These are phyloP conservation scores for Phyllachora maydis DNA, from an alignment of 2,329 filamentous ascomycete species.

Conservation along the genomic window DNA sequence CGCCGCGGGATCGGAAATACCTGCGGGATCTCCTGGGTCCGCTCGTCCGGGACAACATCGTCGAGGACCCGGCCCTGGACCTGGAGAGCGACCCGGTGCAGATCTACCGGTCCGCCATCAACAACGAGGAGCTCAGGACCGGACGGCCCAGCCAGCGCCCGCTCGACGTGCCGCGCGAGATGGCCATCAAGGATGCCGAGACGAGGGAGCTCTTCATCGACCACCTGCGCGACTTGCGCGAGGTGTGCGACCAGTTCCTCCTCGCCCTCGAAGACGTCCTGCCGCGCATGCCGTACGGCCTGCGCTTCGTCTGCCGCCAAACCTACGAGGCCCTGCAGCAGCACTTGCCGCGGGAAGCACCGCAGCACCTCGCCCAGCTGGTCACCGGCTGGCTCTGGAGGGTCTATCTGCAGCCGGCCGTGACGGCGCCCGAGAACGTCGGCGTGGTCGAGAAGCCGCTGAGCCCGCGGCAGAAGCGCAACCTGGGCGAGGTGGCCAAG, in stretches of 20 bases:
- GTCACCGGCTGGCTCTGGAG: slow-evolving; percentile 88
- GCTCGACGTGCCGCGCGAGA: slow-evolving; percentile 70
- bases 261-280: slow-evolving; percentile 61
- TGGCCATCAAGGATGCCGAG: slow-evolving; percentile 90
- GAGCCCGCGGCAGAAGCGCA: slow-evolving; percentile 81
- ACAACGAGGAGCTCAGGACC: slow-evolving; percentile 89
- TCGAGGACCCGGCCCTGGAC: slow-evolving; percentile 79
- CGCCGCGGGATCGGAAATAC: slow-evolving; percentile 81
- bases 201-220: slow-evolving; percentile 85
- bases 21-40: slow-evolving; percentile 70
- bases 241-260: slow-evolving; percentile 87
- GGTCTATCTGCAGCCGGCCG: slow-evolving; percentile 75
- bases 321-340: slow-evolving; percentile 60
- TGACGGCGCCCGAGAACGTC: slow-evolving; percentile 78
- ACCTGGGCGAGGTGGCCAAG: slow-evolving; percentile 76
- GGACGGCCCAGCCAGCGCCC: slow-evolving; percentile 64
- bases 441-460: slow-evolving; percentile 81
- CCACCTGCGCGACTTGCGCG: slow-evolving; percentile 79
- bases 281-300: slow-evolving; percentile 78
- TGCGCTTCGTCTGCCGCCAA: slow-evolving; percentile 73
- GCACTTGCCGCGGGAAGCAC: slow-evolving; percentile 64
- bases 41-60: slow-evolving; percentile 75
- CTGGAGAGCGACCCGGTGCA: slow-evolving; percentile 94
- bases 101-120: slow-evolving; percentile 88
- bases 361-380: slow-evolving; percentile 58